Conservation (phyloP, 148 eudicot genomes). For the Arctostaphylos glauca region DNA sequence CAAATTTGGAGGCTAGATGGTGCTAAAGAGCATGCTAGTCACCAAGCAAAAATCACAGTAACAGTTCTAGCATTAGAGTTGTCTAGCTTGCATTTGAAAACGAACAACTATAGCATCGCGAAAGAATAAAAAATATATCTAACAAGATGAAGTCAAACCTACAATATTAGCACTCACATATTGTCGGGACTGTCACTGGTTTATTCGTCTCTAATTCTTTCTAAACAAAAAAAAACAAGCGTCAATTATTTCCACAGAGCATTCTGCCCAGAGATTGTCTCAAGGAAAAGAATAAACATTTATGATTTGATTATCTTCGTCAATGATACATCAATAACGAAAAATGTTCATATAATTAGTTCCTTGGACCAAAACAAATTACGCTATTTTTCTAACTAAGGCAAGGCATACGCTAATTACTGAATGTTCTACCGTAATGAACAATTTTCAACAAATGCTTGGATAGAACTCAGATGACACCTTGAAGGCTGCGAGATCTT, state of each 20-base stretch:
- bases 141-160: background rate
- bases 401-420: background rate
- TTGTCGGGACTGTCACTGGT: background rate
- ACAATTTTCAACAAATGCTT: conserved; percentile 51
- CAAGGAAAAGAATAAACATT: conserved; percentile 7
- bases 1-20: background rate
- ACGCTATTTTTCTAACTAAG: background rate
- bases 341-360: conserved; percentile 5
- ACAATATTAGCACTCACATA: background rate
- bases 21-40: background rate
- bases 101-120: too few species aligned
- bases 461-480: conserved; percentile 57
- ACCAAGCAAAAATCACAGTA: background rate
- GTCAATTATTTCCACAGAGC: background rate
- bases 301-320: background rate
- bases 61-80: background rate
- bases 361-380: conserved; percentile 6
- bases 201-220: conserved; percentile 1
- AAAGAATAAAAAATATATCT: background rate
- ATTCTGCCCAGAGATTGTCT: background rate
- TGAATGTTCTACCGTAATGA: background rate
- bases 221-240: background rate
- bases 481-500: conserved; percentile 56
- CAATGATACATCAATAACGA: background rate
- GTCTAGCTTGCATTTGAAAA: background rate